Base-by-base conservation (phyloP, 768 basidiomycete genomes). In the Coprinopsis strossmayeri region DNA sequence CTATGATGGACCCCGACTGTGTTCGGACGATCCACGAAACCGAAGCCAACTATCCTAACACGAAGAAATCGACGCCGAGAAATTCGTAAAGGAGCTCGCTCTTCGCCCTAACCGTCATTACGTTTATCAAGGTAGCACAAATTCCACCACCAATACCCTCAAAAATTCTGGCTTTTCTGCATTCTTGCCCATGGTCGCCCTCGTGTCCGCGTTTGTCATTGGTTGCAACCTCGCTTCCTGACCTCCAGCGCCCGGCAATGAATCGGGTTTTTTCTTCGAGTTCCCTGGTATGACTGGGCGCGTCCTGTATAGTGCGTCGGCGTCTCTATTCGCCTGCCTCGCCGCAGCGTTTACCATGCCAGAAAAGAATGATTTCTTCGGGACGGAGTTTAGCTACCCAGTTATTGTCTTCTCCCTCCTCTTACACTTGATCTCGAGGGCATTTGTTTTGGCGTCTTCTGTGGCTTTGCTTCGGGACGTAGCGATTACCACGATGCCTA, bases 21-120 rank as follows among this genome's bases (percentile, higher is more conserved):
- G 5, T 32, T 27, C 9, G n/a, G n/a, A 28, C 43, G n/a, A 45
- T 45, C 43, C 43, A 45, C 43, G 43, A 45, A 32, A 45, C 43
- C 43, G 43, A 27, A n/a, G 43, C 5, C 28, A 27, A 17, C 27
- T 45, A 45, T 27, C 43, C 43, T 20, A 45, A n/a, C 20, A 45
- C 27, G 43, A 45, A 9, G 43, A 45, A 9, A 27, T 32, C 18
- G 43, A 45, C 17, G 18, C 21, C 28, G 26, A 45, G 4, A 32
- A 45, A 32, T 45, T 45, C 43, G 18, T 5, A 4, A 7, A 25
- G 3, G 27, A 45, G 30, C 28, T 45, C 15, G 43, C 43, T 20
- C 27, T 45, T 3, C 43, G 43, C 12, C 43, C 43, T 20, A 45
- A 45, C 43, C 43, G 43, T 5, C 28, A 28, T 15, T 45, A 45